Evolutionary conservation across 345 rosid species (phyloP).

Genomic region (Murraya koenigii): DNA sequence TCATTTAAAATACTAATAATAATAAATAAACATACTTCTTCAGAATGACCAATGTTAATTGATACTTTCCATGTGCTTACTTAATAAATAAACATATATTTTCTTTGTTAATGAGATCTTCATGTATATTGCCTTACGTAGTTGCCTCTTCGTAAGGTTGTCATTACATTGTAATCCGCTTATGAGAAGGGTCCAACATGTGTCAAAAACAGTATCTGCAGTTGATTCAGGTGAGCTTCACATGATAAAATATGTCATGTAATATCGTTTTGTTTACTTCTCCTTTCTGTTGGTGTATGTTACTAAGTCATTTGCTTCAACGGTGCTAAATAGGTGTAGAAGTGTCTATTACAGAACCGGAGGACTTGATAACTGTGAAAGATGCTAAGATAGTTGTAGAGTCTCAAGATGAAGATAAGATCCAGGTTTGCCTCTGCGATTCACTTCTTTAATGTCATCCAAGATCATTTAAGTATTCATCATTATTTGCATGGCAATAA

Average conservation of each 20-base stretch:
- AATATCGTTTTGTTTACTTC: background rate
- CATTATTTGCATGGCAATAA: background rate
- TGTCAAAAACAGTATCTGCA: slow-evolving; percentile 36
- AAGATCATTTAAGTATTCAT: background rate
- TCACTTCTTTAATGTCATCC: background rate
- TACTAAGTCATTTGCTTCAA: background rate
- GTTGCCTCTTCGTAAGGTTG: slow-evolving; percentile 11
- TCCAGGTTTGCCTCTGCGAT: slow-evolving; percentile 38
- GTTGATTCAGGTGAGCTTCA: slow-evolving; percentile 41
- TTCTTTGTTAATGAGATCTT: background rate
- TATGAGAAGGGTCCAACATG: slow-evolving; percentile 4
- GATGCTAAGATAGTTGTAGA: slow-evolving; percentile 48
- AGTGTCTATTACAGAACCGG: slow-evolving; percentile 44
- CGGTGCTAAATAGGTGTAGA: slow-evolving; percentile 38
- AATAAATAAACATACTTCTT: too few species aligned
- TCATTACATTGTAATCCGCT: slow-evolving; percentile 8
- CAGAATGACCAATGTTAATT: background rate
- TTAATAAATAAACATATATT: too few species aligned
- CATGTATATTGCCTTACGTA: background rate
- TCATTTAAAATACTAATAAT: too few species aligned
- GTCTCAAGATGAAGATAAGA: slow-evolving; percentile 42
- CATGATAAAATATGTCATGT: background rate
- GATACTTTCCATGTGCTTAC: too few species aligned
- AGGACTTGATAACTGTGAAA: slow-evolving; percentile 39
- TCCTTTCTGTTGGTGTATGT: background rate